Evolutionary conservation across 2,329 filamentous ascomycete species (phyloP), one percentile per base, ranked within the genome.

Genomic region (Ceratocystis ficicola): DNA sequence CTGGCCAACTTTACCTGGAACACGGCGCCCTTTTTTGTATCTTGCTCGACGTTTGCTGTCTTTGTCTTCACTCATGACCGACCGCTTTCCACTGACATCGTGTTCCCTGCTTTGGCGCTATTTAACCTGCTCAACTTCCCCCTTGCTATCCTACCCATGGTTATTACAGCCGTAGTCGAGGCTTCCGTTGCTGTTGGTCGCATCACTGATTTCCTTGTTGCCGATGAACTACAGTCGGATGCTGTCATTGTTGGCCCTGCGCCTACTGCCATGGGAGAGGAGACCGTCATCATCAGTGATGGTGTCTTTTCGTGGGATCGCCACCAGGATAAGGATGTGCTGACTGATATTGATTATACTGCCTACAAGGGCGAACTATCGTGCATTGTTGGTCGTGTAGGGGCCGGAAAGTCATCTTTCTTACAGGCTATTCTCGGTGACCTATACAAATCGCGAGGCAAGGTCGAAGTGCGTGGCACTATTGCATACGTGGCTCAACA

Each of bases 1-100:
- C 83, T 96, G 73, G 91, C 94, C 69, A 99, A 96, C 73, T 99
- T 99, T 72, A 96, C 93, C 12, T 99, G 94, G 94, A 95, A 88
- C 64, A 95, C 91, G 0, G 96, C 94, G 1, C 95, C 94, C 1
- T 99, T 99, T 78, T 82, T 99, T 62, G 95, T 99, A 2, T 97
- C 94, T 0, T 99, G 94, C 78, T 90, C 89, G 8, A 99, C 94
- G 0, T 99, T 99, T 73, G 86, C 90, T 8, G 88, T 97, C 36
- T 99, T 95, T 71, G 94, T 97, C 44, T 80, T 95, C 70, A 95
- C 90, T 0, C 86, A 86, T 68, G 81, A 94, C 71, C 80, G 80
- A 66, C 90, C 95, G 2, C 77, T 99, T 72, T 94, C 90, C 1
- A 96, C 91, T 0, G 91, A 96, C 0, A 94, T 99, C 70, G 90